Percentiles rank a stretch among this genome's conserved stretches.
Conservation (phyloP, 176 grass and related monocot genomes). For the Eleusine coracana region DNA sequence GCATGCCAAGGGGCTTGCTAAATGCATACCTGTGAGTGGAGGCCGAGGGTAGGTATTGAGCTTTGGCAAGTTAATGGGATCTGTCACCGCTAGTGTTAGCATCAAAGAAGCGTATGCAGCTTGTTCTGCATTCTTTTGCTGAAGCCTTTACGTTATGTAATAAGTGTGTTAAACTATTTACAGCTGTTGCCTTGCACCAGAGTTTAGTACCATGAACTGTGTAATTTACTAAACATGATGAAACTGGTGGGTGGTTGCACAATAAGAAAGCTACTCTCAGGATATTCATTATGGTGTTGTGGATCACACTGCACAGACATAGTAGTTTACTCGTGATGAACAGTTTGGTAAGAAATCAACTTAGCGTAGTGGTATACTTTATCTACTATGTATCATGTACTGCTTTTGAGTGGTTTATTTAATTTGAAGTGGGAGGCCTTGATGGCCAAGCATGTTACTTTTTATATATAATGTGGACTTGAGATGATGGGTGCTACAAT, state of each 20-base stretch:
- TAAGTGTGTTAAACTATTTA: not conserved
- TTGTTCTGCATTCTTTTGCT: not conserved
- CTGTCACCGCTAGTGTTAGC: not conserved
- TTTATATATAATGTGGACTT: not conserved
- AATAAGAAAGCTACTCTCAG: conserved; percentile 8
- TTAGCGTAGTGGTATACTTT: not conserved
- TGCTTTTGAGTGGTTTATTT: not conserved
- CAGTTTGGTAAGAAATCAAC: not conserved
- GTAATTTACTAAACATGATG: conserved; percentile 5
- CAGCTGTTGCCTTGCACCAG: not conserved
- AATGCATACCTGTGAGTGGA: not conserved
- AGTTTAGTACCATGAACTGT: conserved; percentile 18
- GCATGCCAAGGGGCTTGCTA: too few relatives aligned
- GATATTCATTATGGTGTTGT: not conserved
- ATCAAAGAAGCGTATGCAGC: conserved; percentile 2
- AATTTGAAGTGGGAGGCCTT: not conserved
- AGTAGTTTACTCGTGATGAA: not conserved
- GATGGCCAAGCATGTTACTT: not conserved
- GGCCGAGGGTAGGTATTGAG: not conserved
- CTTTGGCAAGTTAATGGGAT: not conserved
- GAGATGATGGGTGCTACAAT: not conserved
- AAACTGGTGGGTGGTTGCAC: not conserved
- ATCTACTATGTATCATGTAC: not conserved
- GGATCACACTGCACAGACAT: not conserved
- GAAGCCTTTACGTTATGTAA: not conserved